These are phyloP conservation scores for Zopfia rhizophila DNA, from an alignment of 2,329 filamentous ascomycete genomes.

Conservation along the genomic window DNA sequence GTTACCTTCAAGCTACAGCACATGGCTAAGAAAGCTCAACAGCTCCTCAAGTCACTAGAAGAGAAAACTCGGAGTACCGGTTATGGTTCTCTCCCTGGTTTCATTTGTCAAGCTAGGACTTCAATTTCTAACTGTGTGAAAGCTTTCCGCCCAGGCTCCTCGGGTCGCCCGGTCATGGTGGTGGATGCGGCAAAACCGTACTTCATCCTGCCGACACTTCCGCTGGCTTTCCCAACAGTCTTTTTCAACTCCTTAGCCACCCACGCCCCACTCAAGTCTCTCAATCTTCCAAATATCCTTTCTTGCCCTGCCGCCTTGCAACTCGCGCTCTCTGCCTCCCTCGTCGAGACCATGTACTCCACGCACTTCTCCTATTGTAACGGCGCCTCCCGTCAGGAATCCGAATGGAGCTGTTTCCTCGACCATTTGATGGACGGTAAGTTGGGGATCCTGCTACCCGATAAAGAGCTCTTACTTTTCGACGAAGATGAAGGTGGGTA, in stretches of 20 bases:
- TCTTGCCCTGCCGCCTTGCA: not conserved
- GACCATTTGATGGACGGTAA: not conserved
- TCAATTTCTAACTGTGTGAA: not conserved
- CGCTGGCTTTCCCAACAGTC: conserved; percentile 14
- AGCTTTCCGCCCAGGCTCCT: not conserved
- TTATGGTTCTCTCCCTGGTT: not conserved
- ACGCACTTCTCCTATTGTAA: not conserved
- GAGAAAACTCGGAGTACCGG: not conserved
- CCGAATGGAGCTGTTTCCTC: not conserved
- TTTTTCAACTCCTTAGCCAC: conserved; percentile 16
- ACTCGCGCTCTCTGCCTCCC: not conserved
- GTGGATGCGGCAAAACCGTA: conserved; percentile 1
- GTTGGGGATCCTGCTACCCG: not conserved
- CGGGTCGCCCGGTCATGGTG: no score
- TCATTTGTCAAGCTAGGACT: not conserved
- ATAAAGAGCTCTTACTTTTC: not conserved
- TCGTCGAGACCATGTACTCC: not conserved
- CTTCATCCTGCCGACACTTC: conserved; percentile 23
- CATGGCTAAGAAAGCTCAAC: not conserved
- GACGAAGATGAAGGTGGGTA: conserved; percentile 1
- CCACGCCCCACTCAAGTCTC: conserved; percentile 1
- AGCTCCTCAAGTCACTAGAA: not conserved
- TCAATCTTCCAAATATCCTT: conserved; percentile 10
- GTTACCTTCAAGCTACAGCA: no score
- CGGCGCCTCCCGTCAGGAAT: not conserved